A percentile compares a stretch with the other conserved stretches of the same genome.
Conservation (phyloP, 441 rosid species). For the Gossypium davidsonii region DNA sequence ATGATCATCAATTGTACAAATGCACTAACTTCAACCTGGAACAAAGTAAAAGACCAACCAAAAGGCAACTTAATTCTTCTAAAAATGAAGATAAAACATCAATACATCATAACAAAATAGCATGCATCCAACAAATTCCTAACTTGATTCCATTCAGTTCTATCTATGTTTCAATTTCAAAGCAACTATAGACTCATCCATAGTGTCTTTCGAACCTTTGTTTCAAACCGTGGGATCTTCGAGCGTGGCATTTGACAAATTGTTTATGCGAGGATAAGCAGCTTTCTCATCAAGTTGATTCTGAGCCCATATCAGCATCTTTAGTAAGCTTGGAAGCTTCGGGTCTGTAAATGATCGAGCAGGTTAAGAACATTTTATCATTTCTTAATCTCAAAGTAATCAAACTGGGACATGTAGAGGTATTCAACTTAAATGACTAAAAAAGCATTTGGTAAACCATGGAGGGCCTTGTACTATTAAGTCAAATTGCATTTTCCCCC, state of each 20-base stretch:
- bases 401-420: neutral
- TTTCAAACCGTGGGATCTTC: conserved; percentile 60
- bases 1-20: conserved; percentile 24
- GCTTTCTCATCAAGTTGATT: conserved; percentile 85
- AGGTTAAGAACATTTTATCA: neutral
- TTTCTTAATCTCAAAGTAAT: neutral
- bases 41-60: conserved; percentile 16
- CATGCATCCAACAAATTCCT: conserved; percentile 20
- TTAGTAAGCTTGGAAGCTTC: conserved; percentile 83
- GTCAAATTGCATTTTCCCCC: no score
- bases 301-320: conserved; percentile 90
- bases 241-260: conserved; percentile 61
- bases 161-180: neutral
- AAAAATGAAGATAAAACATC: neutral
- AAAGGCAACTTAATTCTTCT: conserved; percentile 13
- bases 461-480: no score
- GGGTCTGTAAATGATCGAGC: conserved; percentile 54
- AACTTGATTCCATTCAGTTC: conserved; percentile 20
- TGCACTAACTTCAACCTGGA: conserved; percentile 22
- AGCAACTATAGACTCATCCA: neutral
- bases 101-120: conserved; percentile 3
- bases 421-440: neutral
- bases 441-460: no score
- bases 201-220: neutral
- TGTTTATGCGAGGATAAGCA: conserved; percentile 74